Conservation (phyloP, 352 stramenopile genomes). For the Nothophytophthora sp. region DNA sequence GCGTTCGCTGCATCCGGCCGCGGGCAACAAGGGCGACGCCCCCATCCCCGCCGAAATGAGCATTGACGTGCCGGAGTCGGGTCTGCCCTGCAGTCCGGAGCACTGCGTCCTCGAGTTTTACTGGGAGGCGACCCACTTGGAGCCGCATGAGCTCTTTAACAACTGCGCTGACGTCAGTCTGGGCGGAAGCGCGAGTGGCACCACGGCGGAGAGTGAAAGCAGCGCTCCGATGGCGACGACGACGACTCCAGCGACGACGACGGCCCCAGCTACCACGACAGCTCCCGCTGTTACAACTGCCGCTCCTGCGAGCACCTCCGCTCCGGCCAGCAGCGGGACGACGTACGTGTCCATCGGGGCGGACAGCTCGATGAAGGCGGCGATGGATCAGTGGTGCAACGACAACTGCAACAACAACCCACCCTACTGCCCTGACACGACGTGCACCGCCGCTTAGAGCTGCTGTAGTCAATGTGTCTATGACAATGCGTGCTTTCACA, state of each 20-base stretch:
- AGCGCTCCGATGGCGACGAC: background rate
- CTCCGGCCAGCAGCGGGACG: background rate
- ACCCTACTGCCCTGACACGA: constrained; percentile 19
- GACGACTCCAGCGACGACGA: background rate
- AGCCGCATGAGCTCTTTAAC: constrained; percentile 39
- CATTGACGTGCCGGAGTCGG: constrained; percentile 28
- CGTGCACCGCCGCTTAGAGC: constrained; percentile 16
- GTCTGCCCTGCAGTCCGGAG: constrained; percentile 21
- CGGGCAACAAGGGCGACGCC: constrained; percentile 26
- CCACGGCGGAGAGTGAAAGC: constrained; percentile 4
- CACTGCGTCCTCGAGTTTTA: constrained; percentile 40
- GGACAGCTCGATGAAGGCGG: constrained; percentile 13
- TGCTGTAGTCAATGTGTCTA: background rate
- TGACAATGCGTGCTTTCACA: background rate
- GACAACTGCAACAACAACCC: constrained; percentile 29
- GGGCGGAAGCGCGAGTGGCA: constrained; percentile 4
- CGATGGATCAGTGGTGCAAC: constrained; percentile 33
- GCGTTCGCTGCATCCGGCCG: constrained; percentile 32
- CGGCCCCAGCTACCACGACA: background rate
- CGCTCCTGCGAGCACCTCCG: background rate
- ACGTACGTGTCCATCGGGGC: constrained; percentile 20
- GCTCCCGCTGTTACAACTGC: too few relatives aligned
- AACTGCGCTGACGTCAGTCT: constrained; percentile 42
- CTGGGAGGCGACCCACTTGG: constrained; percentile 27
- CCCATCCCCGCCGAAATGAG: constrained; percentile 36